These are phyloP conservation scores for Psidium guajava DNA, from an alignment of 345 rosid species.

Conservation along the genomic window DNA sequence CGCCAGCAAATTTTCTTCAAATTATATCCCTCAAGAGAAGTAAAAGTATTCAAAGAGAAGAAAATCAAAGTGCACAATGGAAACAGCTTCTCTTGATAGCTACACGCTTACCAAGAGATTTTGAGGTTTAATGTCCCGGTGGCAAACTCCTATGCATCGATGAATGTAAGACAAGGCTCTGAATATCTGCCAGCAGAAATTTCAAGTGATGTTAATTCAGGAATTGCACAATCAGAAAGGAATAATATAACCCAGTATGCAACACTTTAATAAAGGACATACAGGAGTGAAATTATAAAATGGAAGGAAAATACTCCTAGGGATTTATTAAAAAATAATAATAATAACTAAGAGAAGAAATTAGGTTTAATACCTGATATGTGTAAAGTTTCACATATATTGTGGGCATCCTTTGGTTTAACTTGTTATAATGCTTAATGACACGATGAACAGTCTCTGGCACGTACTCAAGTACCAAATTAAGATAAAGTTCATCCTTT, in stretches of 20 bases:
- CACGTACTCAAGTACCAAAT: constrained; percentile 91
- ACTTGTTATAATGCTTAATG: constrained; percentile 79
- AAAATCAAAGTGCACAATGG: neutral
- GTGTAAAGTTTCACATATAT: constrained; percentile 87
- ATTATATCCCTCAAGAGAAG: neutral
- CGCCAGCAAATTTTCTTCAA: neutral
- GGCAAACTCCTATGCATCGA: constrained; percentile 79
- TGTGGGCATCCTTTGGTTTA: constrained; percentile 87
- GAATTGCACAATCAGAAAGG: neutral
- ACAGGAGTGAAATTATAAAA: neutral
- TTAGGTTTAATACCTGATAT: constrained; percentile 51
- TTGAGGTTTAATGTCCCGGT: constrained; percentile 97
- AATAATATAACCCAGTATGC: neutral
- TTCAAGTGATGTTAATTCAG: neutral
- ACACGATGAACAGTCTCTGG: constrained; percentile 95
- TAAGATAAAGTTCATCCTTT: constrained; percentile 93
- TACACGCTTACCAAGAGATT: constrained; percentile 67
- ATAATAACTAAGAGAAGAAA: neutral
- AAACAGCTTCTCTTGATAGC: neutral
- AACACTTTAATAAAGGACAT: neutral
- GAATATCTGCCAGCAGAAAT: constrained; percentile 52
- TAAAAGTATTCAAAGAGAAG: neutral
- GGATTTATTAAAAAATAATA: neutral
- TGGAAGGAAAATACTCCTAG: neutral
- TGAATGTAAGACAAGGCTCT: constrained; percentile 90